phyloP scores from a whole-genome alignment of 129 eudicot genomes.

The Arctium lappa region DNA sequence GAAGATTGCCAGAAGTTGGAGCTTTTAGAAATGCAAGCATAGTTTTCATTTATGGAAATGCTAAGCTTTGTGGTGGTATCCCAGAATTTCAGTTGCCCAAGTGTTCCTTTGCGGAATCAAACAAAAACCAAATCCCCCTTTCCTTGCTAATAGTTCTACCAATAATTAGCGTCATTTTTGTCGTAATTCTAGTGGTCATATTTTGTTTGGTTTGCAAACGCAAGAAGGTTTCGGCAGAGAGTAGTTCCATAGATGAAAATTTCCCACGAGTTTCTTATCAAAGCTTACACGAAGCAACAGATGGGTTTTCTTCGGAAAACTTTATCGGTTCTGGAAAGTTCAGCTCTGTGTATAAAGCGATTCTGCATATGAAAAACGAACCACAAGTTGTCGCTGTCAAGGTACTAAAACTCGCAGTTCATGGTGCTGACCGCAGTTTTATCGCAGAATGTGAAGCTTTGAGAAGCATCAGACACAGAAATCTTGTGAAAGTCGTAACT shows the following conservation, averaged over 20 bases:
- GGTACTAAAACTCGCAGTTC: constrained; percentile 5
- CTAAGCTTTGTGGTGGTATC: not conserved
- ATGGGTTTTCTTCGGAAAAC: constrained; percentile 24
- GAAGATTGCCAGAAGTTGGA: not conserved
- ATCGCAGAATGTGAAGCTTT: constrained; percentile 18
- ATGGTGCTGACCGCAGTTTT: constrained; percentile 19
- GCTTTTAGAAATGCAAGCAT: not conserved
- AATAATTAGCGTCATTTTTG: not conserved
- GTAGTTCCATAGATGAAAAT: not conserved
- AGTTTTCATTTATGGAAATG: not conserved
- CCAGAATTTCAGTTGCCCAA: not conserved
- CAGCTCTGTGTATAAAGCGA: constrained; percentile 30
- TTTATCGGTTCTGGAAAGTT: constrained; percentile 17
- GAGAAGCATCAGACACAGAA: constrained; percentile 20
- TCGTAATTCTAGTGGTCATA: not conserved
- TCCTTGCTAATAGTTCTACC: not conserved
- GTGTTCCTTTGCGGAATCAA: not conserved
- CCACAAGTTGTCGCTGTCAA: constrained; percentile 13
- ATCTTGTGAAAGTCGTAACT: constrained; percentile 16
- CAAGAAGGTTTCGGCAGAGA: not conserved
- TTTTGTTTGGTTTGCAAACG: not conserved
- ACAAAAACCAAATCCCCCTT: not conserved
- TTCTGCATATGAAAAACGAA: not conserved
- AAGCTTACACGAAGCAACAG: constrained; percentile 13
- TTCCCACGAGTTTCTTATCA: constrained; percentile 22